A percentile compares a stretch with the other conserved stretches of the same genome.
Evolutionary conservation across 225 moss, liverwort and hornwort species (phyloP).

Genomic region (Anthoceros angustus): DNA sequence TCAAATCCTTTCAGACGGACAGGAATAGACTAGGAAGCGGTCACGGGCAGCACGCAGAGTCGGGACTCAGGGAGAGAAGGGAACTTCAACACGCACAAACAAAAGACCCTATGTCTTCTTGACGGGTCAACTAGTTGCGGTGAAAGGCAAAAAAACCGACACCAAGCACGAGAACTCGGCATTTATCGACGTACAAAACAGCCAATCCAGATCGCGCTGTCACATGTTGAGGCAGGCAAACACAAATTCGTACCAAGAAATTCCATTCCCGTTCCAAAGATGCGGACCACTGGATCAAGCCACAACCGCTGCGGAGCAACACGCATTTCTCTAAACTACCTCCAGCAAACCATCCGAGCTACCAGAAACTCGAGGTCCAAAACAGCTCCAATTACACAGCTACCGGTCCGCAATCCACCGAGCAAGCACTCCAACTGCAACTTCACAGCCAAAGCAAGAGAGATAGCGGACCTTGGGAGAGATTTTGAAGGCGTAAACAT

Average conservation of each 20-base stretch:
- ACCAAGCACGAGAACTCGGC: too few species aligned
- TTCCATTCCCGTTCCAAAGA: neutral
- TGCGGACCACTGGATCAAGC: too few species aligned
- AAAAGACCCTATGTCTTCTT: too few species aligned
- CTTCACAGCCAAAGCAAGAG: neutral
- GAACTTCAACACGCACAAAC: too few species aligned
- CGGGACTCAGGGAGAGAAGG: too few species aligned
- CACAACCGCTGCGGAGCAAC: neutral
- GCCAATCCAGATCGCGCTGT: too few species aligned
- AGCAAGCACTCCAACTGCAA: neutral
- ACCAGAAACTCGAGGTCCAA: neutral
- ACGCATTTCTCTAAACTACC: neutral
- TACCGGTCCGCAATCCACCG: neutral
- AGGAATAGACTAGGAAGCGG: too few species aligned
- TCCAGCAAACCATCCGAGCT: neutral
- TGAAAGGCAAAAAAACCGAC: too few species aligned
- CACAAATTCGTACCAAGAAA: neutral
- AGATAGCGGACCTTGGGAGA: conserved; percentile 49
- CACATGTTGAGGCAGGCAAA: neutral
- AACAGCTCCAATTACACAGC: neutral
- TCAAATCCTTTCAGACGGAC: neutral
- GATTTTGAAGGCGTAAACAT: conserved; percentile 67
- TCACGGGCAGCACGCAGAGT: too few species aligned
- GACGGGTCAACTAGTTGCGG: too few species aligned
- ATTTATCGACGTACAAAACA: too few species aligned